Conservation (phyloP, 495 filamentous ascomycete species). For the Aspergillus panamensis region DNA sequence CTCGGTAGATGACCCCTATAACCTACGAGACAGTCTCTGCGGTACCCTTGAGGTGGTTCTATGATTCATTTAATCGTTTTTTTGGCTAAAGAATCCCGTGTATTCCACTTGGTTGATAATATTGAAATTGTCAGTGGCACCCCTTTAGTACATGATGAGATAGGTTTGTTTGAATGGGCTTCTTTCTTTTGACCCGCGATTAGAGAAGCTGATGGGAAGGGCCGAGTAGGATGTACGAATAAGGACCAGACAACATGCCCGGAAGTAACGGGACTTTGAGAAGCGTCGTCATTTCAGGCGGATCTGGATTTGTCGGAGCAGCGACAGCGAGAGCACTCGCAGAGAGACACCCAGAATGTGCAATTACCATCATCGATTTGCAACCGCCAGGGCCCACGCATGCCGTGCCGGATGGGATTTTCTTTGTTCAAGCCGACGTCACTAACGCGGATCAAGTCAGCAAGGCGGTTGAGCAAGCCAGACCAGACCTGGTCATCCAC, state of each 20-base stretch:
- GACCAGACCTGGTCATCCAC: constrained; percentile 46
- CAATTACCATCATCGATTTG: constrained; percentile 43
- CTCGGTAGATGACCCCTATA: background rate
- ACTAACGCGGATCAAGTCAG: constrained; percentile 29
- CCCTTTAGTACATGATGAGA: too few relatives aligned
- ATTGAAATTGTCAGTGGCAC: too few relatives aligned
- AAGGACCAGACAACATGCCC: constrained; percentile 9
- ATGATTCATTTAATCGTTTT: background rate
- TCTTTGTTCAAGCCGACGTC: constrained; percentile 40
- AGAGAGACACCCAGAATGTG: constrained; percentile 41
- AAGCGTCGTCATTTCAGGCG: constrained; percentile 53
- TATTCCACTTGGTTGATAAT: too few relatives aligned
- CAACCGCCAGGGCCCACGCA: constrained; percentile 32
- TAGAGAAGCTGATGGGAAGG: too few relatives aligned
- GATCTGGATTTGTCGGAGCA: constrained; percentile 50
- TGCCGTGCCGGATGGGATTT: constrained; percentile 26
- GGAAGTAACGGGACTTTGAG: constrained; percentile 17
- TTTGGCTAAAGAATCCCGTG: too few relatives aligned
- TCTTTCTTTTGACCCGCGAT: too few relatives aligned
- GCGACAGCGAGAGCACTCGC: constrained; percentile 41
- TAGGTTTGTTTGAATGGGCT: too few relatives aligned
- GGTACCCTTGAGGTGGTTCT: background rate
- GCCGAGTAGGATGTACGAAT: too few relatives aligned
- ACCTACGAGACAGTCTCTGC: background rate
- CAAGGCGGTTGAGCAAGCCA: constrained; percentile 27